phyloP scores from a whole-genome alignment of 2,329 filamentous ascomycete genomes.

The Colletotrichum viniferum region DNA sequence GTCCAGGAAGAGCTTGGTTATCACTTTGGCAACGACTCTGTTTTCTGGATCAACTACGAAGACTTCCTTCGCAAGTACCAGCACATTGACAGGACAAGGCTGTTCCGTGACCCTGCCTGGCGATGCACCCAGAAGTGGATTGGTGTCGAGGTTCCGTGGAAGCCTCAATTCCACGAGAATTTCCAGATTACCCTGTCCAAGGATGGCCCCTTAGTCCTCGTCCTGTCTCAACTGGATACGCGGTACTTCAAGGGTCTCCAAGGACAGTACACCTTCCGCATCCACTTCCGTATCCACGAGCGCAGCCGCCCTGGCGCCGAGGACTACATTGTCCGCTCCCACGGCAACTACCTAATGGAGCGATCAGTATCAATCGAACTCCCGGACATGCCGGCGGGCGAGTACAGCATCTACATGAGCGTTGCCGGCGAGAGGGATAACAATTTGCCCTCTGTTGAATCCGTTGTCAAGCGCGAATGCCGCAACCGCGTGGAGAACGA shows the following conservation, averaged over 20 bases:
- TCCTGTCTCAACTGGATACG: constrained; percentile 65
- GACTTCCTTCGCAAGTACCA: constrained; percentile 68
- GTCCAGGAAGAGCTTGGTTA: constrained; percentile 62
- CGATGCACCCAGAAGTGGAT: constrained; percentile 64
- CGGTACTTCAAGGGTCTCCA: constrained; percentile 66
- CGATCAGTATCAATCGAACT: constrained; percentile 65
- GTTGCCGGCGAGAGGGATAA: constrained; percentile 55
- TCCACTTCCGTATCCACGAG: constrained; percentile 57
- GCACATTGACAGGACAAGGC: constrained; percentile 64
- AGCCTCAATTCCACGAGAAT: constrained; percentile 64
- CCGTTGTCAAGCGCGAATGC: constrained; percentile 59
- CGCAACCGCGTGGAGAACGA: constrained; percentile 55
- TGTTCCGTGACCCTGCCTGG: constrained; percentile 65
- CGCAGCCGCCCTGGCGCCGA: constrained; percentile 54
- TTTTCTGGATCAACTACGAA: constrained; percentile 68
- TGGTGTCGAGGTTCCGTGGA: constrained; percentile 66
- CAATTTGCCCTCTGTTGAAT: constrained; percentile 51
- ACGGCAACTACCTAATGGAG: constrained; percentile 62
- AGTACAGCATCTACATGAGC: constrained; percentile 62
- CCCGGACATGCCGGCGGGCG: constrained; percentile 57
- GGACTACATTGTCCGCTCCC: constrained; percentile 64
- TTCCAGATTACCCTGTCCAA: constrained; percentile 62
- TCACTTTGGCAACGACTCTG: constrained; percentile 64
- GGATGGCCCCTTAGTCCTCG: constrained; percentile 62
- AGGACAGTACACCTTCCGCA: constrained; percentile 59